These are phyloP conservation scores for Epichloe scottii DNA, from an alignment of 2,329 filamentous ascomycete genomes.

Conservation along the genomic window DNA sequence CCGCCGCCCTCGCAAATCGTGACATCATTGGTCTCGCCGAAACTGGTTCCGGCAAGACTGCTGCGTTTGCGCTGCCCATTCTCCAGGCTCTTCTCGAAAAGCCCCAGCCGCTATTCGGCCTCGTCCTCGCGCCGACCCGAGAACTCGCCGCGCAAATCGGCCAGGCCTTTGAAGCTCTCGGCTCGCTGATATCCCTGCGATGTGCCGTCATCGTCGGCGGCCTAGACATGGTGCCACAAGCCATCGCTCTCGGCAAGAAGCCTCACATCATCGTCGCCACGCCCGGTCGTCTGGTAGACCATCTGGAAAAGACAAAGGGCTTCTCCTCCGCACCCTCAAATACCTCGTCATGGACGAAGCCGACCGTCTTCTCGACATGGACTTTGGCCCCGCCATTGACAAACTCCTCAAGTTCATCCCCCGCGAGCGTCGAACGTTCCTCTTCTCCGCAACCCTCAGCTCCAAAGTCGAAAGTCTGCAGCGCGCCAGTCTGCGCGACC, in stretches of 20 bases:
- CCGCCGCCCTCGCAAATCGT: conserved; percentile 61
- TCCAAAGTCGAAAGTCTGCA: conserved; percentile 89
- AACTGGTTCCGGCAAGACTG: conserved; percentile 92
- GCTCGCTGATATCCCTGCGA: conserved; percentile 75
- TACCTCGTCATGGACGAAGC: conserved; percentile 95
- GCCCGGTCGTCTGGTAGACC: conserved; percentile 77
- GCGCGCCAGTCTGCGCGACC: conserved; percentile 75
- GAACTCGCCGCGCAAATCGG: conserved; percentile 89
- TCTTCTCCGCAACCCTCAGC: conserved; percentile 91
- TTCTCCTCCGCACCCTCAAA: conserved; percentile 75
- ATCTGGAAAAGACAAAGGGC: conserved; percentile 92
- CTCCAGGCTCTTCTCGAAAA: conserved; percentile 82
- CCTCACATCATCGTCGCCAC: conserved; percentile 91
- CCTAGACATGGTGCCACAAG: conserved; percentile 87
- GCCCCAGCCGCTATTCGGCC: conserved; percentile 73
- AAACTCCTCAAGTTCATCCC: conserved; percentile 88
- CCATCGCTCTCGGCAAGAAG: conserved; percentile 87
- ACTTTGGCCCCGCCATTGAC: conserved; percentile 85
- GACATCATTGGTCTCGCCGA: conserved; percentile 92
- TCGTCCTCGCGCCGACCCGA: conserved; percentile 83
- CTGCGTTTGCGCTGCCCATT: conserved; percentile 86
- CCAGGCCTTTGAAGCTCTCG: conserved; percentile 76
- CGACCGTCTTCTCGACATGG: conserved; percentile 80
- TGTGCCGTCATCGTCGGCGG: conserved; percentile 82
- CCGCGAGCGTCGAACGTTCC: conserved; percentile 67